Base-by-base conservation (phyloP, 2,329 filamentous ascomycete species). In the Ceratocystis smalleyi region DNA sequence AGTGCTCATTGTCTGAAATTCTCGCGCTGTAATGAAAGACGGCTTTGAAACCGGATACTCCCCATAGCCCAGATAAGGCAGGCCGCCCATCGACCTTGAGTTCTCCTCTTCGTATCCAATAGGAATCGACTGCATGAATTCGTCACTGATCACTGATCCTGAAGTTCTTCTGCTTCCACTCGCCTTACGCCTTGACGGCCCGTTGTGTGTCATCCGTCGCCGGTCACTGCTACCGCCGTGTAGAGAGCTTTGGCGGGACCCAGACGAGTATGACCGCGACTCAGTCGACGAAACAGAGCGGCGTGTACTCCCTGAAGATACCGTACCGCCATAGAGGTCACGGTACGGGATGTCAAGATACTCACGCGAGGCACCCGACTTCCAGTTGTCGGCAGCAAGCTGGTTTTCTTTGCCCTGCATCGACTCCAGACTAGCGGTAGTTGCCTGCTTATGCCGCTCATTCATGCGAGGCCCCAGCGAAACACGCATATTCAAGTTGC, bases 1-100 rank as follows among this genome's bases (percentile, higher is more conserved):
- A 19, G 62, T 66, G 57, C 65, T 66, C 65, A 66, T 66, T 17
- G 62, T 51, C 60, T 66, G 62, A 43, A 66, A 64, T 43, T 66
- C 65, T 22, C 62, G 17, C 22, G 65, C 64, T 10, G 64, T 49
- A 7, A 43, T 57, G 51, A 66, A 66, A 19, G 62, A 64, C 54
- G 63, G 65, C 59, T 66, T 64, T 15, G 62, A 62, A 24, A 49
- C 24, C 5, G 43, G 35, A 24, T 49, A 49, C 30, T 51, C 65
- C 2, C 51, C 65, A 30, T 51, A 64, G 47, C 64, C 62, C 35
- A 64, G 49, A 19, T 63, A 57, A 1, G 61, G 61, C 61, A 64
- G 43, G 19, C 61, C 27, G 19, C 61, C 27, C n/a, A 64, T 35
- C 5, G 43, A 15, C 19, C 19, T 51, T 5, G 47, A 47, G 60